Conservation (phyloP, 2,329 filamentous ascomycete genomes). For the Penicillium sclerotiorum region DNA sequence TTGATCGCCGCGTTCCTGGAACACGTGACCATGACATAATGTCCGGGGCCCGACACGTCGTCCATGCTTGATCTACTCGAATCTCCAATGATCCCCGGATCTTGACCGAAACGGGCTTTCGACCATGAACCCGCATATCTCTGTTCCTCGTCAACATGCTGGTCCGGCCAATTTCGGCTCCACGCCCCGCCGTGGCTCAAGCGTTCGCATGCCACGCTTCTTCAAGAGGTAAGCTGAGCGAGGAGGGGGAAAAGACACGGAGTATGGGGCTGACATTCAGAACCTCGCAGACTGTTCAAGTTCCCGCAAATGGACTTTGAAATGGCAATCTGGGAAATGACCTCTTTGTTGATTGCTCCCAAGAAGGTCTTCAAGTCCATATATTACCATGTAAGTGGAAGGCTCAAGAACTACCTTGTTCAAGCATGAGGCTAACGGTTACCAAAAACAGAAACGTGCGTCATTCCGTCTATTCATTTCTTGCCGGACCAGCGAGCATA, state of each 20-base stretch:
- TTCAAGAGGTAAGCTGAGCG: conserved; percentile 58
- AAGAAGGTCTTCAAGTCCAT: conserved; percentile 73
- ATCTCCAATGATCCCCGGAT: conserved; percentile 15
- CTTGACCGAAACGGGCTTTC: conserved; percentile 13
- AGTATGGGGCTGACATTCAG: not conserved
- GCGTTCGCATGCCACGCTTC: conserved; percentile 65
- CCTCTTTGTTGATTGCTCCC: conserved; percentile 66
- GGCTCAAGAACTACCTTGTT: not conserved
- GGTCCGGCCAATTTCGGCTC: conserved; percentile 57
- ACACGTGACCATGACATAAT: conserved; percentile 25
- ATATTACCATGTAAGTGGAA: conserved; percentile 65
- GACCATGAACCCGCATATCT: conserved; percentile 63
- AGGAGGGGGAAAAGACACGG: not conserved
- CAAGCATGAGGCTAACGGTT: conserved; percentile 8
- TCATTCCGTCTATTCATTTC: conserved; percentile 26
- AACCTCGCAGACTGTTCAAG: conserved; percentile 61
- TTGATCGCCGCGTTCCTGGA: not conserved
- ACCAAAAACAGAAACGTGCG: conserved; percentile 44
- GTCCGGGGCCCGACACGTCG: conserved; percentile 15
- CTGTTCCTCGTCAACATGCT: conserved; percentile 61
- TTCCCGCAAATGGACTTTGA: conserved; percentile 76
- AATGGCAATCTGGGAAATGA: conserved; percentile 74
- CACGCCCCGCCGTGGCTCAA: conserved; percentile 53
- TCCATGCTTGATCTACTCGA: not conserved
- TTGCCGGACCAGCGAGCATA: too few relatives aligned